phyloP scores from a whole-genome alignment of 768 basidiomycete species.

The Lentinula raphanica region DNA sequence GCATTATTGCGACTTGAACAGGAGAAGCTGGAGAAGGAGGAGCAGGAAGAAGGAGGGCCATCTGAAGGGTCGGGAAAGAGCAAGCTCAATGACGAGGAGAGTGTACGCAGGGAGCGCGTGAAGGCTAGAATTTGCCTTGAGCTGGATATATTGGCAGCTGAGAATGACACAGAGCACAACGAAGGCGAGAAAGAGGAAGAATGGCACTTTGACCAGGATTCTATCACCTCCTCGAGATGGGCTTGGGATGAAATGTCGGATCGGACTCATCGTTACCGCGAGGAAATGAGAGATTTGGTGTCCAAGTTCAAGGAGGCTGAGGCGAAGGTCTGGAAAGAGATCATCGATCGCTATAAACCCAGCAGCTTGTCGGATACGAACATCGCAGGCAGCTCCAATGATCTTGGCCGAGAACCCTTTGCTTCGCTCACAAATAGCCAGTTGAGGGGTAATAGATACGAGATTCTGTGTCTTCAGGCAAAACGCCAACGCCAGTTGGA shows the following conservation, averaged over 20 bases:
- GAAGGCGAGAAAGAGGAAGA: neutral
- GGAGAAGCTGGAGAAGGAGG: neutral
- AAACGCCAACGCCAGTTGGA: neutral
- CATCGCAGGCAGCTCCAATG: too few species aligned
- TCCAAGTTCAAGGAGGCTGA: neutral
- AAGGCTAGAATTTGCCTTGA: neutral
- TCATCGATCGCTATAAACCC: neutral
- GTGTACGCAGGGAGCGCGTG: neutral
- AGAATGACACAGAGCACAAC: neutral
- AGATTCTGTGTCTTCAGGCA: neutral
- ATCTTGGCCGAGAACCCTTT: neutral
- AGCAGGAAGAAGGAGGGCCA: neutral
- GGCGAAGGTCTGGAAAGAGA: neutral
- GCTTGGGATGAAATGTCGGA: neutral
- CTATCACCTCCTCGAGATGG: neutral
- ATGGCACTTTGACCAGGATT: neutral
- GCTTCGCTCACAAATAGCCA: neutral
- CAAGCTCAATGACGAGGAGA: neutral
- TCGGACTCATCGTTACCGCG: neutral
- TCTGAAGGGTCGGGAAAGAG: neutral
- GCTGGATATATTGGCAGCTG: neutral
- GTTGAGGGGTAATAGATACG: neutral
- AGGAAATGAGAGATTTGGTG: neutral
- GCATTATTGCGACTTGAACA: neutral
- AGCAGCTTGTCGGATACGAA: neutral